Conservation (phyloP, 78 protist genomes). For the Diacronema lutheri region DNA sequence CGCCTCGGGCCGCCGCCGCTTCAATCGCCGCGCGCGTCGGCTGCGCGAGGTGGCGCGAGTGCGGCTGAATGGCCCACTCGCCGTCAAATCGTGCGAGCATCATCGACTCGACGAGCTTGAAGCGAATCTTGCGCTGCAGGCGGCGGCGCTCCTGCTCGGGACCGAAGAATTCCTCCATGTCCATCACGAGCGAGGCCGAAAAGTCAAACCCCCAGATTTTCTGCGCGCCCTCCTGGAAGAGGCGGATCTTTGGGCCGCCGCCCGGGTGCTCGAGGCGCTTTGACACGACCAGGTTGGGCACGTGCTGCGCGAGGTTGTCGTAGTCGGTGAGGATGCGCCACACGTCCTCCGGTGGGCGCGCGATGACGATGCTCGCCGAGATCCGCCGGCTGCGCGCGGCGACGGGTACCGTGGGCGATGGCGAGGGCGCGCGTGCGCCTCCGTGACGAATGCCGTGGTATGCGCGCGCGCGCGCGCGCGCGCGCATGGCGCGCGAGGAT, state of each 20-base stretch:
- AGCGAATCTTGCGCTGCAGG: neutral
- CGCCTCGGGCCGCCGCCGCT: too few species aligned
- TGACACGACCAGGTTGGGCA: neutral
- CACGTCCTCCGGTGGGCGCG: neutral
- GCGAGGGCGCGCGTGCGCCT: too few species aligned
- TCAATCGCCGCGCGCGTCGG: too few species aligned
- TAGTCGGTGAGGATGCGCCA: neutral
- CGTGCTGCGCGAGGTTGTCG: neutral
- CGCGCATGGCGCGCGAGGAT: too few species aligned
- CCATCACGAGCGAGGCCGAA: neutral
- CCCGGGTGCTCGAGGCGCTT: neutral
- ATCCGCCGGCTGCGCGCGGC: neutral
- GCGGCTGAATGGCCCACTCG: neutral
- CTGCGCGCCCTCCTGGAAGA: neutral
- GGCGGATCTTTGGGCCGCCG: too few species aligned
- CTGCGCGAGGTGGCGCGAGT: neutral
- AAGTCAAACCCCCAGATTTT: neutral
- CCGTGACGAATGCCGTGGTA: too few species aligned
- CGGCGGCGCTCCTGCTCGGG: neutral
- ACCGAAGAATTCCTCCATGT: neutral
- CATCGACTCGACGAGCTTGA: neutral
- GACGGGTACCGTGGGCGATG: too few species aligned
- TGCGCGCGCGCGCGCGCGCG: too few species aligned
- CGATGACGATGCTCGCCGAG: neutral
- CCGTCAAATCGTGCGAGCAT: neutral